These are phyloP conservation scores for Onygenales sp. DNA, from an alignment of 2,329 filamentous ascomycete species.

Conservation along the genomic window DNA sequence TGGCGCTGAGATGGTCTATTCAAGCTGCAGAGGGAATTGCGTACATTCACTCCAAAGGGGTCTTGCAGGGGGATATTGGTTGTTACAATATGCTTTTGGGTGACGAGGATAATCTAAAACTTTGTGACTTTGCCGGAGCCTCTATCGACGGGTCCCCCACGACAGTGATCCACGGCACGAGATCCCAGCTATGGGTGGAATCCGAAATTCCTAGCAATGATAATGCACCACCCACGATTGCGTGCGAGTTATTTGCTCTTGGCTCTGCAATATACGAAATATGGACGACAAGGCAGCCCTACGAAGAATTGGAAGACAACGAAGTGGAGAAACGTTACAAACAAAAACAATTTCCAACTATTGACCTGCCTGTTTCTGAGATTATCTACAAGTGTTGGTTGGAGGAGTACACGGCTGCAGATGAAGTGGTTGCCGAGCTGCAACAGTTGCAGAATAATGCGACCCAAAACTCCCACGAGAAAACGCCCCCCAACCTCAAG, in stretches of 20 bases:
- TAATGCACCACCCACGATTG: background rate
- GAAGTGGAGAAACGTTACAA: background rate
- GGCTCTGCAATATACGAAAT: conserved; percentile 3
- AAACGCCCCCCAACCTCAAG: no score
- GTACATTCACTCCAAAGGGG: conserved; percentile 1
- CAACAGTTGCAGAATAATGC: background rate
- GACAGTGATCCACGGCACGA: background rate
- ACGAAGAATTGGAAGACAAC: background rate
- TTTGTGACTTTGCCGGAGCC: background rate
- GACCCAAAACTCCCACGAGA: no score
- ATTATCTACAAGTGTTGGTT: background rate
- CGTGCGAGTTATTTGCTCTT: conserved; percentile 2
- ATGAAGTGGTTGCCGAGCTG: background rate
- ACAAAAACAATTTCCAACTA: background rate
- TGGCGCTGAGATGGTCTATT: background rate
- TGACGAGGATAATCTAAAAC: background rate
- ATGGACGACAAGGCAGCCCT: background rate
- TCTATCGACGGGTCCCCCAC: background rate
- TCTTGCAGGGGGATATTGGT: conserved; percentile 3
- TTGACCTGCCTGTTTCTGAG: background rate
- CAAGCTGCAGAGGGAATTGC: conserved; percentile 3
- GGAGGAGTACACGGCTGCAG: background rate
- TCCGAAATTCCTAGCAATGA: background rate
- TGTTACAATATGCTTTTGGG: conserved; percentile 3
- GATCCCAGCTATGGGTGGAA: background rate